Evolutionary conservation across 2,329 filamentous ascomycete species (phyloP), one percentile per base, ranked within the genome.

Genomic region (Colletotrichum incanum): DNA sequence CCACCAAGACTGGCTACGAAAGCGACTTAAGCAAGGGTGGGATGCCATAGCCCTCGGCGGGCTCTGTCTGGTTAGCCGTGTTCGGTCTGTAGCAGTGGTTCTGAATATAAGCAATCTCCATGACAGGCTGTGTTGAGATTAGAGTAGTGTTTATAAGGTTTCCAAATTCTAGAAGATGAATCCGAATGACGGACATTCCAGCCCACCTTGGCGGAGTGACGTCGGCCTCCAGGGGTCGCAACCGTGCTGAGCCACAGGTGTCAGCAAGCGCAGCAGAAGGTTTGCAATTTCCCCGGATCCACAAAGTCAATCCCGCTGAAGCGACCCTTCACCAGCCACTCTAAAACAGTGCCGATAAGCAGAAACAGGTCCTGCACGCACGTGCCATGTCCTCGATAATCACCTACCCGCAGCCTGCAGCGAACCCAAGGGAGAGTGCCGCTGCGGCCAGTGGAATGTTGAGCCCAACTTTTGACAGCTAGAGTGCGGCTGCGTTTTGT

Each of bases 391-490:
- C 41, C 28, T 63, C 23, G 54, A 65, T 28, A 68, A 55, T 55
- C 50, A 70, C 58, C 49, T 43, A 49, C 64, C 62, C 62, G 62
- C 49, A 60, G 41, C 49, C 54, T 64, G 69, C 59, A 68, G 65
- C 58, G 39, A 55, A 43, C 66, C 50, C n/a, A 45, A 55, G 43
- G 41, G 39, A 64, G 39, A 41, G 49, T 20, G n/a, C 60, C 50
- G 34, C 49, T 41, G 52, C 60, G 23, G 41, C 62, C 54, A 66
- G 66, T 50, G 71, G 71, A 73, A 73, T 71, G 61, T 67, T 73
- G 67, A 64, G 71, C 67, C 71, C 62, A 71, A 71, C 65, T 71
- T 62, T 62, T 71, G 61, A 66, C 56, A 71, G 71, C 61, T 71
- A 55, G 64, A 45, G 56, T 60, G 49, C 50, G 60, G 43, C 66